A percentile compares a stretch with the other conserved stretches of the same genome.
Conservation (phyloP, 2,329 filamentous ascomycete genomes). For the Clarireedia monteithiana region DNA sequence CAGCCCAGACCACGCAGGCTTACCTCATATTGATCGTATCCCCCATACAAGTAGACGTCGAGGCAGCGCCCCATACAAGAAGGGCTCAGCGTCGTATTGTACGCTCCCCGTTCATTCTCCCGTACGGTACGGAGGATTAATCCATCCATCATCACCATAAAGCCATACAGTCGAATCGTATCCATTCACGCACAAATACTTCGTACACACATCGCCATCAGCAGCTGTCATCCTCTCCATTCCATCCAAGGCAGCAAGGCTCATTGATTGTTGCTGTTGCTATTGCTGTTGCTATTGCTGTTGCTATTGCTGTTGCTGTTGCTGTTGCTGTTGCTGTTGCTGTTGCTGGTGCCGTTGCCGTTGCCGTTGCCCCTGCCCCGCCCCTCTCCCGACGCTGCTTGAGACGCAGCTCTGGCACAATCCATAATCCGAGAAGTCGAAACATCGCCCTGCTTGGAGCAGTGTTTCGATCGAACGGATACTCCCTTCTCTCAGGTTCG, state of each 20-base stretch:
- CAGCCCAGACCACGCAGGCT: background rate
- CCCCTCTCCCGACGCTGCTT: background rate
- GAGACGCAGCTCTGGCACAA: background rate
- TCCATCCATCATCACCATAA: background rate
- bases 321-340: too few relatives aligned
- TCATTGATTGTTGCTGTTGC: background rate
- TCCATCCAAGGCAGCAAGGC: background rate
- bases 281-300: too few relatives aligned
- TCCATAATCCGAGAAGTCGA: background rate
- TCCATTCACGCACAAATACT: background rate
- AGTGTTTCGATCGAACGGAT: constrained; percentile 1
- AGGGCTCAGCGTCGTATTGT: constrained; percentile 4
- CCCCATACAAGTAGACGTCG: background rate
- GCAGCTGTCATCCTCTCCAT: background rate
- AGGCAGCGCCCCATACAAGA: constrained; percentile 1
- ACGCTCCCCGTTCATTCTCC: background rate
- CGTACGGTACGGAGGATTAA: background rate
- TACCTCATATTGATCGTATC: constrained; percentile 1
- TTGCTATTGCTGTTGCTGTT: too few relatives aligned
- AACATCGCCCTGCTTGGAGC: background rate
- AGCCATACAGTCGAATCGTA: background rate
- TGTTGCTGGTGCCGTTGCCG: background rate
- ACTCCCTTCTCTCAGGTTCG: background rate
- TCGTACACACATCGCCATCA: background rate
- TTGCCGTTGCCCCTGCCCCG: background rate